These are phyloP conservation scores for Paragyromitra xinjiangensis DNA, from an alignment of 495 filamentous ascomycete species.

Conservation along the genomic window DNA sequence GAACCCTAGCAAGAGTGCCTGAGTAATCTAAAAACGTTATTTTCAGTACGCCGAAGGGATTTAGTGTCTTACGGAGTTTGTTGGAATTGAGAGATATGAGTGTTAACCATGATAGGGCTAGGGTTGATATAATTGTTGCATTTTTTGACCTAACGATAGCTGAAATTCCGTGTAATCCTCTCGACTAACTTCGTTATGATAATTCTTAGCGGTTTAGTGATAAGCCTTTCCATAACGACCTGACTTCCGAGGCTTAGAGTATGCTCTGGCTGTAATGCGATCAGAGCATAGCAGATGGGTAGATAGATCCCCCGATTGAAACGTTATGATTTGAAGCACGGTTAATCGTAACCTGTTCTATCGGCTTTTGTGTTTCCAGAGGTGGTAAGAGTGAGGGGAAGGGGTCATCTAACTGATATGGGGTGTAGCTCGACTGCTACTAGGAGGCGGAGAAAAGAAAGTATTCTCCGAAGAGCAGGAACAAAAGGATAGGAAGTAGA, in stretches of 20 bases:
- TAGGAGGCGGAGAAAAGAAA: not conserved
- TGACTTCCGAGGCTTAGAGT: not conserved
- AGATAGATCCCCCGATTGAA: not conserved
- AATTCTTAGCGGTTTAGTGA: not conserved
- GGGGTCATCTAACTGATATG: slow-evolving; percentile 10
- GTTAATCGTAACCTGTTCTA: slow-evolving; percentile 1
- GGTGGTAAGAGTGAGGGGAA: not conserved
- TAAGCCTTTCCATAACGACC: slow-evolving; percentile 1
- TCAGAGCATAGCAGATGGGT: not conserved
- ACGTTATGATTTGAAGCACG: slow-evolving; percentile 7
- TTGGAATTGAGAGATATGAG: not conserved
- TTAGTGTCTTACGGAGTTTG: not conserved
- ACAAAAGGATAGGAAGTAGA: too few species aligned
- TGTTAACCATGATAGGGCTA: not conserved
- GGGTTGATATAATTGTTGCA: not conserved
- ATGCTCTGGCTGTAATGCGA: not conserved
- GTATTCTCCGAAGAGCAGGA: not conserved
- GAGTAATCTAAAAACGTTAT: too few species aligned
- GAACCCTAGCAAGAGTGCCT: too few species aligned
- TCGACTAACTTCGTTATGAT: not conserved
- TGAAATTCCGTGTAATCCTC: not conserved
- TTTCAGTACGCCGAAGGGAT: too few species aligned
- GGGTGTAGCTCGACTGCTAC: not conserved
- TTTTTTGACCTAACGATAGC: slow-evolving; percentile 9
- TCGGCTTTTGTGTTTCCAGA: not conserved